Percentiles rank a stretch among this genome's conserved stretches.
Evolutionary conservation across 169 alveolate species (phyloP).

Genomic region (Eimeria acervulina): DNA sequence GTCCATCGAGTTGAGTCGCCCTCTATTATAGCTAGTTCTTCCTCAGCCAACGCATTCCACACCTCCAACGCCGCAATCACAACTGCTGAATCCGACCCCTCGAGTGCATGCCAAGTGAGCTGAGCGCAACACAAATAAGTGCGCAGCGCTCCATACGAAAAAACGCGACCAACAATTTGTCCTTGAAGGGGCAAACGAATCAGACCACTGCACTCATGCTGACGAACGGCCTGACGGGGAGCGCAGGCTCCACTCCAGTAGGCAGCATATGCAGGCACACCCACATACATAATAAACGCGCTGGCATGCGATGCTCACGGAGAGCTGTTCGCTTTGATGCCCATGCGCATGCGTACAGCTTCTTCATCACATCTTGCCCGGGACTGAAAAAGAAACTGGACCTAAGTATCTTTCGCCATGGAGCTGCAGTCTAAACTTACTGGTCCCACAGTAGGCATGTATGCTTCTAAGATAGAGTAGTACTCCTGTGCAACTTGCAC

Average conservation of each 20-base stretch:
- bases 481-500: conserved; percentile 85
- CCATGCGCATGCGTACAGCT: background rate
- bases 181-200: background rate
- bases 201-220: background rate
- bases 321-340: background rate
- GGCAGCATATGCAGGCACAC: background rate
- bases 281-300: background rate
- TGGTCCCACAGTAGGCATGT: conserved; percentile 80
- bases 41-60: conserved; percentile 84
- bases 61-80: conserved; percentile 84
- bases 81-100: conserved; percentile 73
- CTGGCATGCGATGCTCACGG: background rate
- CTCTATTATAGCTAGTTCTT: conserved; percentile 71
- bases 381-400: background rate
- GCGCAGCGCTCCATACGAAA: background rate
- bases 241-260: background rate
- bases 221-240: background rate
- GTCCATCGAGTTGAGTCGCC: conserved; percentile 59
- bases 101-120: conserved; percentile 81
- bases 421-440: background rate
- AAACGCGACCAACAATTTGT: background rate
- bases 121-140: background rate
- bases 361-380: background rate
- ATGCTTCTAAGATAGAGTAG: conserved; percentile 72
- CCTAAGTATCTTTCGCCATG: background rate